Evolutionary conservation across 768 basidiomycete genomes (phyloP).

Genomic region (Boletus coccyginus): DNA sequence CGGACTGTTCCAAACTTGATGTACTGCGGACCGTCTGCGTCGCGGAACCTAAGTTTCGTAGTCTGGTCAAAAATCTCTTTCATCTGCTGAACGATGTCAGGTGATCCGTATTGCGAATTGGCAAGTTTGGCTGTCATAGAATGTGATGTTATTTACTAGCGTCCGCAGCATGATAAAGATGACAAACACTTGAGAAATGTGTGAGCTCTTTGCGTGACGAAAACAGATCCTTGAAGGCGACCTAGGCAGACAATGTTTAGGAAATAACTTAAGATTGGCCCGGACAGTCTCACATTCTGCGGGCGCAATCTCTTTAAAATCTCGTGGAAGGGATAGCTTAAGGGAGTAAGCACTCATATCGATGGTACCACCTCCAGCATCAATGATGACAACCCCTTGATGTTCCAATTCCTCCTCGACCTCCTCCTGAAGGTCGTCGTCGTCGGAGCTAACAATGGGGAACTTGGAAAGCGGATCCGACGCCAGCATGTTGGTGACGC

Average conservation of each 20-base stretch:
- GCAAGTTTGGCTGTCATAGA: conserved; percentile 21
- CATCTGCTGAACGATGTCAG: conserved; percentile 32
- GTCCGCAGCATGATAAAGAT: not conserved
- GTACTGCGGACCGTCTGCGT: conserved; percentile 33
- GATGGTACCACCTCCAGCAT: conserved; percentile 16
- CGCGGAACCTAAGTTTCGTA: conserved; percentile 40
- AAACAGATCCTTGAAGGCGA: conserved; percentile 37
- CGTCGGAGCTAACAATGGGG: not conserved
- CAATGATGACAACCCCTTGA: conserved; percentile 39
- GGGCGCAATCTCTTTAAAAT: conserved; percentile 35
- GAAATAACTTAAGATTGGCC: not conserved
- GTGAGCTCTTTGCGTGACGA: conserved; percentile 31
- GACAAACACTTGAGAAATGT: conserved; percentile 26
- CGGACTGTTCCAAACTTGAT: conserved; percentile 38
- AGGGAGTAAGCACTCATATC: conserved; percentile 39
- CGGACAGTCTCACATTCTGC: conserved; percentile 24
- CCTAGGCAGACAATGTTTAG: conserved; percentile 20
- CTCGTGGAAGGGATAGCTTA: conserved; percentile 15
- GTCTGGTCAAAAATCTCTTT: conserved; percentile 31
- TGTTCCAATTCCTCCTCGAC: conserved; percentile 6
- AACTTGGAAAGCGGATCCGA: conserved; percentile 4
- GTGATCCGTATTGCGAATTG: conserved; percentile 23
- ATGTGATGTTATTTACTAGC: not conserved
- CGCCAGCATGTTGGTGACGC: conserved; percentile 40
- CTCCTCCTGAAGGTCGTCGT: not conserved